Conservation (phyloP, 345 rosid genomes). For the Euphorbia tirucalli region DNA sequence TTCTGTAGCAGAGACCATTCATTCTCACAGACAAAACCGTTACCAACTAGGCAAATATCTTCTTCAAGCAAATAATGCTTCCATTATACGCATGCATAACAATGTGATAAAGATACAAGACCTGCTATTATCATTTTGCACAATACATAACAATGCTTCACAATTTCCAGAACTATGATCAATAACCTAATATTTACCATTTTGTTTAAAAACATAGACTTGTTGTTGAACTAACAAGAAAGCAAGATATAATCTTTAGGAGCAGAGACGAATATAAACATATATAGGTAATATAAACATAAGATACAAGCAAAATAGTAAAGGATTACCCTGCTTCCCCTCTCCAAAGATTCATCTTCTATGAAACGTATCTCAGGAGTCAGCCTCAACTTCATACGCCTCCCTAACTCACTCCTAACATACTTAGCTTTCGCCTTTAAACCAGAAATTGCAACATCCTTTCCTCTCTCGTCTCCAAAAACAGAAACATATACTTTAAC, state of each 20-base stretch:
- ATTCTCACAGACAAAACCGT: neutral
- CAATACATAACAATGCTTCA: neutral
- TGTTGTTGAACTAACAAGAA: neutral
- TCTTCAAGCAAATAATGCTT: neutral
- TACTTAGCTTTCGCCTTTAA: conserved; percentile 79
- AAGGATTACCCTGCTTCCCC: conserved; percentile 84
- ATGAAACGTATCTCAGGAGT: conserved; percentile 88
- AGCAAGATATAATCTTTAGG: neutral
- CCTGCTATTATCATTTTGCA: neutral
- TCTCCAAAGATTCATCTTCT: conserved; percentile 82
- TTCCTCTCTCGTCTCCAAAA: conserved; percentile 95
- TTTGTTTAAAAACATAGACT: neutral
- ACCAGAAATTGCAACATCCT: conserved; percentile 81
- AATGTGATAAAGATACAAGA: neutral
- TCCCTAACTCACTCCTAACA: conserved; percentile 73
- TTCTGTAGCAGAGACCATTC: neutral
- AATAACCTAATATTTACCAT: neutral
- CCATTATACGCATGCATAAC: neutral
- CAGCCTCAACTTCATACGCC: conserved; percentile 81
- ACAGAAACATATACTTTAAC: conserved; percentile 94
- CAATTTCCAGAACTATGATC: neutral
- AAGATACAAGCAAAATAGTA: conserved; percentile 2
- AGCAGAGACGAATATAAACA: neutral
- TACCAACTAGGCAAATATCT: no score
- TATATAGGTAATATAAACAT: neutral